phyloP scores from a whole-genome alignment of 2,329 filamentous ascomycete species.

The Nectriaceae sp. region DNA sequence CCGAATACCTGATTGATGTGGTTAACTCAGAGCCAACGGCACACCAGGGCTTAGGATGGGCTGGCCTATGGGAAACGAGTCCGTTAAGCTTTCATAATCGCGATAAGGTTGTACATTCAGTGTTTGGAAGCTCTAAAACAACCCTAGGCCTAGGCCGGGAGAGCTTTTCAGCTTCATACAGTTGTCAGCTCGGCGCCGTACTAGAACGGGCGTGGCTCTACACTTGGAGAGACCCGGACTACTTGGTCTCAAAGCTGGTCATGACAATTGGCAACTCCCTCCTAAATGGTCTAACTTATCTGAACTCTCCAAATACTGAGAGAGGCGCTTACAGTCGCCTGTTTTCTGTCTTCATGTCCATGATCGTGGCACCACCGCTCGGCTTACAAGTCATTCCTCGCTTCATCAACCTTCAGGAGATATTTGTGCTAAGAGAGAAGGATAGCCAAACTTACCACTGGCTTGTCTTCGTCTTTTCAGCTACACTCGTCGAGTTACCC shows the following conservation, averaged over 20 bases:
- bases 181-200: conserved; percentile 64
- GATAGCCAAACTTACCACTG: conserved; percentile 77
- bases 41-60: conserved; percentile 7
- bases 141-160: conserved; percentile 23
- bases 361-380: conserved; percentile 66
- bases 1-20: background rate
- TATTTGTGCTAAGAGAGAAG: conserved; percentile 75
- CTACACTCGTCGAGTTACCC: conserved; percentile 73
- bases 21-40: conserved; percentile 43
- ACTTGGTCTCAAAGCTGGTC: conserved; percentile 77
- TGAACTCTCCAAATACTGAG: conserved; percentile 64
- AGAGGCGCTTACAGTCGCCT: conserved; percentile 75
- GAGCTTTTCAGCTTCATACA: conserved; percentile 68
- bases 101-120: background rate
- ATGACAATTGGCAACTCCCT: conserved; percentile 70
- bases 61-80: background rate
- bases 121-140: background rate
- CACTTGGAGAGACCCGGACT: conserved; percentile 76
- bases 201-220: conserved; percentile 71
- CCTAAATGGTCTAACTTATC: conserved; percentile 82
- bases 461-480: conserved; percentile 74
- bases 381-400: conserved; percentile 77
- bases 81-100: background rate
- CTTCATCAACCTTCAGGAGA: conserved; percentile 70
- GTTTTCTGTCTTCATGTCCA: conserved; percentile 70